A percentile compares a stretch with the other conserved stretches of the same genome.
phyloP scores from a whole-genome alignment of 495 filamentous ascomycete species.

The Hypoxylon lenormandii region DNA sequence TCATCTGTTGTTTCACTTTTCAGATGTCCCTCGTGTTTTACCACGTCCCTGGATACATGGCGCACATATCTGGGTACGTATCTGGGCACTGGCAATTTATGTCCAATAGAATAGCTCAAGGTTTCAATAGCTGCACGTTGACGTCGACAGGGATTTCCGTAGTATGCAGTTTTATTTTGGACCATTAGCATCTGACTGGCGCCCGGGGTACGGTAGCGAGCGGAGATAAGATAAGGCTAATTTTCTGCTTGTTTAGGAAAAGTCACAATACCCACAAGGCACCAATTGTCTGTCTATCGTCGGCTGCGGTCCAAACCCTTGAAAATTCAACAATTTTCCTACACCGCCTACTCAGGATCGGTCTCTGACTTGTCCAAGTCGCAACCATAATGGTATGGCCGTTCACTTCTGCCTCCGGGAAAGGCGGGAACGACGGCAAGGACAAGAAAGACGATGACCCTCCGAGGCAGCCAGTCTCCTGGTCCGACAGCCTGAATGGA shows the following conservation, averaged over 20 bases:
- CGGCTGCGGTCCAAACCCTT: not conserved
- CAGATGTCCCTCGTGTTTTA: constrained; percentile 1
- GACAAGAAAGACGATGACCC: constrained; percentile 25
- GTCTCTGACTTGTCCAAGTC: constrained; percentile 19
- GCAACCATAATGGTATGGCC: constrained; percentile 44
- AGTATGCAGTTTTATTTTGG: constrained; percentile 2
- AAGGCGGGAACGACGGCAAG: constrained; percentile 11
- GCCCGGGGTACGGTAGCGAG: not conserved
- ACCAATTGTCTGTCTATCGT: constrained; percentile 3
- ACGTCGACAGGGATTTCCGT: constrained; percentile 35
- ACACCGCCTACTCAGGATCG: constrained; percentile 5
- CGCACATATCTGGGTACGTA: not conserved
- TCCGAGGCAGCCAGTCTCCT: constrained; percentile 57
- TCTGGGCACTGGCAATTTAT: not conserved
- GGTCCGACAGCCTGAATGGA: constrained; percentile 64
- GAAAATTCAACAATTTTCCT: constrained; percentile 11
- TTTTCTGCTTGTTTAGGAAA: constrained; percentile 25
- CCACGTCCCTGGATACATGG: not conserved
- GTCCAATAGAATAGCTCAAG: not conserved
- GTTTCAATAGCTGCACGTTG: constrained; percentile 23
- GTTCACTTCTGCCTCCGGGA: constrained; percentile 38
- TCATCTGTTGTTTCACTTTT: constrained; percentile 18
- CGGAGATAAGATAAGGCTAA: constrained; percentile 36
- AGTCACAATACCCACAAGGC: constrained; percentile 8
- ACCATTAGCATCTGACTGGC: not conserved